Conservation (phyloP, 2,329 filamentous ascomycete species). For the Alternaria alternata region DNA sequence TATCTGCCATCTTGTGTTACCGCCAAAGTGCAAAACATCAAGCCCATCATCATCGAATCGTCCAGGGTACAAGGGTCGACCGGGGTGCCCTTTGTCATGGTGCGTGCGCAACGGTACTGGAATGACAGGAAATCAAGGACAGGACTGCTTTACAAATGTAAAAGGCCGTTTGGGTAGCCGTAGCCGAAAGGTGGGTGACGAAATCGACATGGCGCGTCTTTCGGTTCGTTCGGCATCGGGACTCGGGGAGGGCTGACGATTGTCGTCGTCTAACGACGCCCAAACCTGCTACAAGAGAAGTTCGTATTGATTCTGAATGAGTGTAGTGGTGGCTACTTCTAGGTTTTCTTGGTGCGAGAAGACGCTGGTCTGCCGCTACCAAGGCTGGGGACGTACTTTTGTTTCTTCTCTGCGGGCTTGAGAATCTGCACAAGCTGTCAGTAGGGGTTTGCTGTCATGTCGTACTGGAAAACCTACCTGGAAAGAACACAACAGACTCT, state of each 20-base stretch:
- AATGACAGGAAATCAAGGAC: conserved; percentile 29
- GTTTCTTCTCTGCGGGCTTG: conserved; percentile 99
- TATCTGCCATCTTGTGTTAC: conserved; percentile 33
- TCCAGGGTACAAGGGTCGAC: conserved; percentile 16
- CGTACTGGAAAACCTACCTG: conserved; percentile 68
- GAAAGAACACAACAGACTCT: conserved; percentile 98
- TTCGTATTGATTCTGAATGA: conserved; percentile 51
- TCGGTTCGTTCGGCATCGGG: conserved; percentile 42
- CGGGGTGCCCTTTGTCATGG: conserved; percentile 3
- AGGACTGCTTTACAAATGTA: conserved; percentile 41
- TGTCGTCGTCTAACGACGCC: conserved; percentile 75
- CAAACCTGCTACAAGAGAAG: conserved; percentile 84
- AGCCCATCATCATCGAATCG: conserved; percentile 23
- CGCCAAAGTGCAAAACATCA: conserved; percentile 33
- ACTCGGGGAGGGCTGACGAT: conserved; percentile 46
- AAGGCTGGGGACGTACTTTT: conserved; percentile 94
- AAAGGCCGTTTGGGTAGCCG: conserved; percentile 39
- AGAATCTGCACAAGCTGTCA: conserved; percentile 72
- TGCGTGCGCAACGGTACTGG: conserved; percentile 28
- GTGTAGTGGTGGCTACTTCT: conserved; percentile 63
- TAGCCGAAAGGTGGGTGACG: conserved; percentile 44
- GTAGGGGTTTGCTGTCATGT: conserved; percentile 8
- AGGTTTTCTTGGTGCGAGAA: conserved; percentile 72
- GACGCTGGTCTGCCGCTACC: conserved; percentile 74
- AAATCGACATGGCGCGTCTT: conserved; percentile 44